These are phyloP conservation scores for Leishmania arabica DNA, from an alignment of 208 protist species.

Conservation along the genomic window DNA sequence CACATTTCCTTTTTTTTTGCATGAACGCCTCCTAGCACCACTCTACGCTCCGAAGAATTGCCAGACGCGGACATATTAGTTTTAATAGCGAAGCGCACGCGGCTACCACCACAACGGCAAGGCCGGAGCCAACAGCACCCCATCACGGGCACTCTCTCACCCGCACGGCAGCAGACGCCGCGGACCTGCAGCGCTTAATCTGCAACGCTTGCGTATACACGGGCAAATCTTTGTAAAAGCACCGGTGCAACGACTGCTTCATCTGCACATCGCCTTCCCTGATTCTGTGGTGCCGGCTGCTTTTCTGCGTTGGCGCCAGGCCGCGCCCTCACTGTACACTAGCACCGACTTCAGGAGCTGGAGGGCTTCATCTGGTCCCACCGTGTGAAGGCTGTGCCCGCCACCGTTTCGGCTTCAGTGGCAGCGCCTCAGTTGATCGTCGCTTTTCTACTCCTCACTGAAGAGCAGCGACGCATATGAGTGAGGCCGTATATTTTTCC, in stretches of 20 bases:
- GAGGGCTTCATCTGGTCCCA: background rate
- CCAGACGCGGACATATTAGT: background rate
- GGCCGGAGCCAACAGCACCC: background rate
- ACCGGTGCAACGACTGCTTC: background rate
- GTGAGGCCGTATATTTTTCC: background rate
- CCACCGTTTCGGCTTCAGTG: background rate
- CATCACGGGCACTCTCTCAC: background rate
- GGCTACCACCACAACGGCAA: background rate
- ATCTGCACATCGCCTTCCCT: background rate
- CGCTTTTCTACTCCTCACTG: background rate
- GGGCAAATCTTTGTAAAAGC: background rate
- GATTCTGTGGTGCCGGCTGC: background rate
- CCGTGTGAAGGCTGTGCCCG: background rate
- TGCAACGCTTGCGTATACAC: background rate
- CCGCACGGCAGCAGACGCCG: background rate
- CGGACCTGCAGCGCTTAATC: background rate
- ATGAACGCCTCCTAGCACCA: background rate
- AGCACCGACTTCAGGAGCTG: background rate
- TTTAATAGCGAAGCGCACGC: background rate
- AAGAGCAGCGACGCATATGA: conserved; percentile 1
- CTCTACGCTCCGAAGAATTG: background rate
- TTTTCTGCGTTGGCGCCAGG: background rate
- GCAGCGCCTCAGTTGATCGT: background rate
- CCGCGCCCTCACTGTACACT: background rate
- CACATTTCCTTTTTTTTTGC: too few species aligned